These are phyloP conservation scores for Calonectria multiphialidica DNA, from an alignment of 2,329 filamentous ascomycete species.

Conservation along the genomic window DNA sequence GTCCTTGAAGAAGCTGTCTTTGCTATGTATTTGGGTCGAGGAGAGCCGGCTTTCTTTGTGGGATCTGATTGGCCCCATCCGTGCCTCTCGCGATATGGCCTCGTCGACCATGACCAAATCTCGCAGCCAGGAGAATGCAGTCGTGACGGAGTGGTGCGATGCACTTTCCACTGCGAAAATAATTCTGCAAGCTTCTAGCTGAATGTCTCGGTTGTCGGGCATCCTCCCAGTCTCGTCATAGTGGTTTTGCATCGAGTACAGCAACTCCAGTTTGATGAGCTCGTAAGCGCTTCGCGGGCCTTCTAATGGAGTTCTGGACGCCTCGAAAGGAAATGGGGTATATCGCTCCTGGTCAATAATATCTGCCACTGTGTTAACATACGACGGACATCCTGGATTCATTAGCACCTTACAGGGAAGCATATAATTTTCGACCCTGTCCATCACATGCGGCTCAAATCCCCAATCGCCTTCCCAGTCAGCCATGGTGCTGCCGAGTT, in stretches of 20 bases:
- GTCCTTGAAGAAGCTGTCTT: neutral
- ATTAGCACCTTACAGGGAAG: neutral
- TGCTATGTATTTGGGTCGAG: neutral
- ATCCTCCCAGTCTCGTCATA: neutral
- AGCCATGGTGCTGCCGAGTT: conserved; percentile 36
- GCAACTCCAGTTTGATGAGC: neutral
- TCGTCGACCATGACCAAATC: neutral
- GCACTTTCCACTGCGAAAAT: neutral
- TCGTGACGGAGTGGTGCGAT: neutral
- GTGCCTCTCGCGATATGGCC: neutral
- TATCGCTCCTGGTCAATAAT: neutral
- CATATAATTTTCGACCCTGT: neutral
- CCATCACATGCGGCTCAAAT: conserved; percentile 29
- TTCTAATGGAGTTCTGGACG: neutral
- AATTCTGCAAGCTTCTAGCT: neutral
- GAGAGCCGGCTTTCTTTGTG: neutral
- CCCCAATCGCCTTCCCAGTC: conserved; percentile 41
- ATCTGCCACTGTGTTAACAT: neutral
- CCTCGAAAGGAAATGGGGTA: neutral
- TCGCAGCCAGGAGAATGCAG: neutral
- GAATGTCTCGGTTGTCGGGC: neutral
- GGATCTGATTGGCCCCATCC: neutral
- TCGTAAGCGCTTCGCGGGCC: neutral
- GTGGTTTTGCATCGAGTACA: neutral
- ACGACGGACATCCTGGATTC: neutral